phyloP scores from a whole-genome alignment of 345 rosid species.

The Excoecaria agallocha region DNA sequence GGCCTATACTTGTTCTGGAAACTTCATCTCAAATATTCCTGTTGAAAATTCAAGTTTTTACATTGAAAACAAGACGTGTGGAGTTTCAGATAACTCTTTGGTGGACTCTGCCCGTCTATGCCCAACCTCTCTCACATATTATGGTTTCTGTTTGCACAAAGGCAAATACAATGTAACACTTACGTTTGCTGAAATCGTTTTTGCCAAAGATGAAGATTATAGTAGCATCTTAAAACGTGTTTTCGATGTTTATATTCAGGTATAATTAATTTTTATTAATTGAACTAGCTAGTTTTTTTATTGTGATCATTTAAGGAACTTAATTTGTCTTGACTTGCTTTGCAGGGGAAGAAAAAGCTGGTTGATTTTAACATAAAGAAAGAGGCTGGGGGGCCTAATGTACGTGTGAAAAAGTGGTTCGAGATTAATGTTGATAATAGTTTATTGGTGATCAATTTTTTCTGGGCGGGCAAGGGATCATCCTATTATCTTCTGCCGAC shows the following conservation, averaged over 20 bases:
- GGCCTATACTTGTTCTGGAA: conserved; percentile 28
- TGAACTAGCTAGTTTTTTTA: background rate
- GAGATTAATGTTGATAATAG: background rate
- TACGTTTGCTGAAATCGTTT: conserved; percentile 20
- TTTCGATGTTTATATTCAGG: conserved; percentile 32
- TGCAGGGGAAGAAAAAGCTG: background rate
- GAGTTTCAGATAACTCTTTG: conserved; percentile 8
- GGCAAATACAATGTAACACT: conserved; percentile 27
- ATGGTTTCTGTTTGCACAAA: conserved; percentile 21
- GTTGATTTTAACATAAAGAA: conserved; percentile 19
- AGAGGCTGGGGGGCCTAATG: background rate
- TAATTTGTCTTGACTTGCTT: no score
- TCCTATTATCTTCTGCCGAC: background rate
- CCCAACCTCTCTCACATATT: conserved; percentile 26
- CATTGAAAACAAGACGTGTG: conserved; percentile 8
- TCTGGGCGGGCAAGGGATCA: conserved; percentile 28
- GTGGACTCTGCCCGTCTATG: conserved; percentile 22
- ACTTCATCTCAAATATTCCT: background rate
- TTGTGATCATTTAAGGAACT: background rate
- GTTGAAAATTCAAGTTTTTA: background rate
- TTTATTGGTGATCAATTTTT: conserved; percentile 5
- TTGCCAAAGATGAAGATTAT: conserved; percentile 10
- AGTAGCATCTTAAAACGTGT: conserved; percentile 18
- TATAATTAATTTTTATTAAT: background rate
- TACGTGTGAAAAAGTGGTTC: background rate